These are phyloP conservation scores for Omphalotus guepiniiformis DNA, from an alignment of 768 basidiomycete genomes.

Conservation along the genomic window DNA sequence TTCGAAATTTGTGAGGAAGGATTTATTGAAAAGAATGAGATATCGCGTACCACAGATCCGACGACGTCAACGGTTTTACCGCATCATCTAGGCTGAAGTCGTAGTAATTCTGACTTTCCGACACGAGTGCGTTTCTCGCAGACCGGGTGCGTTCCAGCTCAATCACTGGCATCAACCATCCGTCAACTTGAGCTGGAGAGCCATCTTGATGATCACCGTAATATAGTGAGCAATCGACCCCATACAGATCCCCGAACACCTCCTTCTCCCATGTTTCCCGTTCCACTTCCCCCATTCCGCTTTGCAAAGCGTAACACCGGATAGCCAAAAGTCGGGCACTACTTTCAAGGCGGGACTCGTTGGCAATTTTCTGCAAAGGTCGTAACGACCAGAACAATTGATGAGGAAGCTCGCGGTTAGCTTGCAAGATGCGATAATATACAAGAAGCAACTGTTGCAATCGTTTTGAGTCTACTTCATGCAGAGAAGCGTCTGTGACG, in stretches of 20 bases:
- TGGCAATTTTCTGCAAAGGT: constrained; percentile 42
- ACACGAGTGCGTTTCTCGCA: constrained; percentile 42
- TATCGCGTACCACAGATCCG: constrained; percentile 51
- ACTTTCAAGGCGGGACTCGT: constrained; percentile 43
- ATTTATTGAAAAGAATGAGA: background rate
- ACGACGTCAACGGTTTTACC: constrained; percentile 31
- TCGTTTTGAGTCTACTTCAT: constrained; percentile 35
- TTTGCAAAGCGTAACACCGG: constrained; percentile 71
- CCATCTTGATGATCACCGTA: constrained; percentile 51
- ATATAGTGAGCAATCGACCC: constrained; percentile 59
- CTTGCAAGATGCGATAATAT: constrained; percentile 76
- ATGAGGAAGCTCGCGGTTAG: constrained; percentile 64
- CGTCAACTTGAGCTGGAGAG: constrained; percentile 49
- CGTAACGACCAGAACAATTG: constrained; percentile 63
- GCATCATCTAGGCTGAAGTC: constrained; percentile 29
- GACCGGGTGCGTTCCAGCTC: constrained; percentile 61
- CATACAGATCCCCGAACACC: constrained; percentile 55
- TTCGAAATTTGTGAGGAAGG: constrained; percentile 13
- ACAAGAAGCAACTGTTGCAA: constrained; percentile 71
- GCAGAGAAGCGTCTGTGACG: constrained; percentile 30
- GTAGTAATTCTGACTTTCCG: constrained; percentile 43
- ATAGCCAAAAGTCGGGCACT: constrained; percentile 70
- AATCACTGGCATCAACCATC: constrained; percentile 75
- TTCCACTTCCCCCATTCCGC: constrained; percentile 74
- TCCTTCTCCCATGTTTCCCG: constrained; percentile 60